A percentile compares a stretch with the other conserved stretches of the same genome.
These are phyloP conservation scores for Fagus crenata DNA, from an alignment of 306 rosid genomes.

Conservation along the genomic window DNA sequence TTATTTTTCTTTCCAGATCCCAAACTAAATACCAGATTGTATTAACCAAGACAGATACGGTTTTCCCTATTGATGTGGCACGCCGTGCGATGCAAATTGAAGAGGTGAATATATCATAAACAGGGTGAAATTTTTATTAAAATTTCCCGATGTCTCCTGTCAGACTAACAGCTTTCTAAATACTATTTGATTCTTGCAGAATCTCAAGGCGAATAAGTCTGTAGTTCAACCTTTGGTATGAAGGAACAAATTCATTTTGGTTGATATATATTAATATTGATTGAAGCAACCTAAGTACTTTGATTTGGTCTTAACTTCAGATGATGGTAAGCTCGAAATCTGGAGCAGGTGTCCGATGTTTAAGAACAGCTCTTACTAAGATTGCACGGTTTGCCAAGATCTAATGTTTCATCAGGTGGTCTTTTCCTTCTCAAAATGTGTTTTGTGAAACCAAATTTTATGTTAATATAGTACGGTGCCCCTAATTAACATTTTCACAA, in stretches of 20 bases:
- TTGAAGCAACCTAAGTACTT: slow-evolving; percentile 12
- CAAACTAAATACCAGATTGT: slow-evolving; percentile 87
- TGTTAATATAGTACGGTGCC: background rate
- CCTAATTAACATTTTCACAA: background rate
- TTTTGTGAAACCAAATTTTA: background rate
- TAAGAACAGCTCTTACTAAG: slow-evolving; percentile 75
- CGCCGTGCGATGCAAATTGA: slow-evolving; percentile 91
- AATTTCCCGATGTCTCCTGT: slow-evolving; percentile 13
- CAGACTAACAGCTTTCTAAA: slow-evolving; percentile 35
- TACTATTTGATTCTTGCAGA: slow-evolving; percentile 42
- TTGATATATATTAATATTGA: background rate
- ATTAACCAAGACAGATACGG: slow-evolving; percentile 73
- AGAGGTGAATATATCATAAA: slow-evolving; percentile 53
- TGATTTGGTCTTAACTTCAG: slow-evolving; percentile 42
- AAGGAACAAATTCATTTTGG: slow-evolving; percentile 23
- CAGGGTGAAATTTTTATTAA: background rate
- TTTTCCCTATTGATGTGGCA: slow-evolving; percentile 91
- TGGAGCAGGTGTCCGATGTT: slow-evolving; percentile 88
- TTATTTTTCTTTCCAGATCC: slow-evolving; percentile 54
- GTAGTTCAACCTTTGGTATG: slow-evolving; percentile 82
- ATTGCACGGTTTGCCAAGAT: slow-evolving; percentile 64
- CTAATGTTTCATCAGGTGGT: slow-evolving; percentile 32
- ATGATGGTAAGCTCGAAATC: slow-evolving; percentile 94
- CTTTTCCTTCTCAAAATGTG: slow-evolving; percentile 1
- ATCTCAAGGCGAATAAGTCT: slow-evolving; percentile 66